A percentile compares a stretch with the other conserved stretches of the same genome.
phyloP scores from a whole-genome alignment of 2,329 filamentous ascomycete genomes.

The Raffaelea albimanens region DNA sequence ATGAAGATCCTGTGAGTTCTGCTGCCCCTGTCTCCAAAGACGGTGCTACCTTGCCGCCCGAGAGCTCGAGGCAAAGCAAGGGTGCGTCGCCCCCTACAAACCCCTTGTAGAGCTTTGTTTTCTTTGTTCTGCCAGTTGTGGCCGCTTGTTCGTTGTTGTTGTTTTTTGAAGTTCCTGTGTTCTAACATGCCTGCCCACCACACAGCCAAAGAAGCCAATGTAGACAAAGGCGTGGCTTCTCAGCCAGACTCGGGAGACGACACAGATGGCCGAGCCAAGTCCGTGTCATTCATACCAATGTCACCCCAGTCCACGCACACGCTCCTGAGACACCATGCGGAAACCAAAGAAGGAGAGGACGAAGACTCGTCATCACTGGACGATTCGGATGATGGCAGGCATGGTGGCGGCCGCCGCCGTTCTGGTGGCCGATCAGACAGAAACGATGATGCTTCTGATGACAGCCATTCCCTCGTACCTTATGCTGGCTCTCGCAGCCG shows the following conservation, averaged over 20 bases:
- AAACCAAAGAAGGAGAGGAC: slow-evolving; percentile 9
- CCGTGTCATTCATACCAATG: slow-evolving; percentile 37
- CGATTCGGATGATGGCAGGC: no score
- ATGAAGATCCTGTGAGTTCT: slow-evolving; percentile 15
- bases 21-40: slow-evolving; percentile 4
- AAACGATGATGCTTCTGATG: not conserved
- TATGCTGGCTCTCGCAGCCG: slow-evolving; percentile 13
- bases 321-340: slow-evolving; percentile 29
- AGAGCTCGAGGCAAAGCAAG: slow-evolving; percentile 3
- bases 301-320: slow-evolving; percentile 39
- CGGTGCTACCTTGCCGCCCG: slow-evolving; percentile 1
- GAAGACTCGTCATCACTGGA: no score
- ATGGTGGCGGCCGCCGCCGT: no score
- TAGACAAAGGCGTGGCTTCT: slow-evolving; percentile 4
- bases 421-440: no score
- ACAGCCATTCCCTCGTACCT: slow-evolving; percentile 2
- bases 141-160: no score
- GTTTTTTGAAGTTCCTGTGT: no score
- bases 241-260: slow-evolving; percentile 4
- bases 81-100: slow-evolving; percentile 10
- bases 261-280: slow-evolving; percentile 21
- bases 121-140: no score
- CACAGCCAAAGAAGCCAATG: slow-evolving; percentile 2
- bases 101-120: no score
- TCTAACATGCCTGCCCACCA: no score